Percentiles rank a stretch among this genome's conserved stretches.
phyloP scores from a whole-genome alignment of 2,329 filamentous ascomycete genomes.

The Parastagonospora avenae region DNA sequence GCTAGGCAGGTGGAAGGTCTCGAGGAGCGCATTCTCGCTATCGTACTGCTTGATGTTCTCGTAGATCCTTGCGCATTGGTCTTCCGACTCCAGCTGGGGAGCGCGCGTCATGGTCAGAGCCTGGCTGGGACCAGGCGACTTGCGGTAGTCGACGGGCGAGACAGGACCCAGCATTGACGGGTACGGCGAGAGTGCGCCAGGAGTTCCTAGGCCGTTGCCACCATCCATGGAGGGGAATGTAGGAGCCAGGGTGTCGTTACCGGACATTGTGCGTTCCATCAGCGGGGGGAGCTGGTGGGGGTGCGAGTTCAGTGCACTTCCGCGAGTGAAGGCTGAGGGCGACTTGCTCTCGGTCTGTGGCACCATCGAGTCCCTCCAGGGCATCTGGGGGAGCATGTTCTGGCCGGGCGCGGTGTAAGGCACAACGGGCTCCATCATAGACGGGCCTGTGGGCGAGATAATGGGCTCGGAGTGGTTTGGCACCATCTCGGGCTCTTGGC shows the following conservation, averaged over 20 bases:
- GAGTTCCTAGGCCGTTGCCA: constrained; percentile 71
- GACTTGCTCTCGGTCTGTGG: constrained; percentile 75
- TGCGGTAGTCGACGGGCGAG: constrained; percentile 70
- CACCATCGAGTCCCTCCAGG: constrained; percentile 92
- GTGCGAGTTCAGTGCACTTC: constrained; percentile 62
- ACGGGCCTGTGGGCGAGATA: constrained; percentile 72
- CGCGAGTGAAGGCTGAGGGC: constrained; percentile 62
- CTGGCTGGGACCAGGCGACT: constrained; percentile 71
- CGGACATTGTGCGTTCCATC: constrained; percentile 66
- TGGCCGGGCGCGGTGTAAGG: constrained; percentile 72
- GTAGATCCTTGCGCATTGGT: constrained; percentile 82
- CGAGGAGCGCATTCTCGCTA: constrained; percentile 79
- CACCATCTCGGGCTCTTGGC: constrained; percentile 65
- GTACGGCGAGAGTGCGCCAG: constrained; percentile 75
- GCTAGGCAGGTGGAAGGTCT: constrained; percentile 86
- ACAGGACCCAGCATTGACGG: constrained; percentile 70
- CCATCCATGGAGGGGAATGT: constrained; percentile 73
- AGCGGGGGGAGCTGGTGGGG: constrained; percentile 70
- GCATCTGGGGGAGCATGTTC: constrained; percentile 82
- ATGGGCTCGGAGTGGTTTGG: constrained; percentile 64
- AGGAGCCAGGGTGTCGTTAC: constrained; percentile 66
- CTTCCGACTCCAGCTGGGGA: constrained; percentile 81
- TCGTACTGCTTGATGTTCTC: constrained; percentile 85
- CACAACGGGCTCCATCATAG: constrained; percentile 77
- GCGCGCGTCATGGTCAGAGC: constrained; percentile 69